These are phyloP conservation scores for Colletotrichum sp. DNA, from an alignment of 2,329 filamentous ascomycete species.

Conservation along the genomic window DNA sequence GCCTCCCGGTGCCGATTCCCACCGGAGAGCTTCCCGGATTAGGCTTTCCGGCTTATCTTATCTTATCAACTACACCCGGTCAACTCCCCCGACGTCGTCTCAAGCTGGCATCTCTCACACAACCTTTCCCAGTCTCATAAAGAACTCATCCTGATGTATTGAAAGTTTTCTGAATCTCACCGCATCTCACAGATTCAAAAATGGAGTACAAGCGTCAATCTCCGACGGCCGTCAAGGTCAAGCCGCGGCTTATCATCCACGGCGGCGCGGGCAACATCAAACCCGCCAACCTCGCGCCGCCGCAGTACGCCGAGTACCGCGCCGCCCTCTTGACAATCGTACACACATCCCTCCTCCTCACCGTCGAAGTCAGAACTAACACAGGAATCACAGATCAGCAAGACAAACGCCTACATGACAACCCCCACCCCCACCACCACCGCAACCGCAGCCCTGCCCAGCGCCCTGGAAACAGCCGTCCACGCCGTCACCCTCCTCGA, in stretches of 20 bases:
- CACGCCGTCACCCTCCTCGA: constrained; percentile 79
- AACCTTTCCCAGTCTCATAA: neutral
- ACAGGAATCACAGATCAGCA: constrained; percentile 40
- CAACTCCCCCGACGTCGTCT: neutral
- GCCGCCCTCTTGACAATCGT: constrained; percentile 67
- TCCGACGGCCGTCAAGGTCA: constrained; percentile 28
- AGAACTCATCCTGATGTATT: neutral
- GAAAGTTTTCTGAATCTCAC: neutral
- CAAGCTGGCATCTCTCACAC: neutral
- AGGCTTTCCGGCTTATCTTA: constrained; percentile 11
- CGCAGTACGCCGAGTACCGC: constrained; percentile 64
- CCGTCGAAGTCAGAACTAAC: neutral
- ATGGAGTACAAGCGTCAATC: constrained; percentile 47
- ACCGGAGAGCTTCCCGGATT: constrained; percentile 16
- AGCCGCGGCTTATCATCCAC: constrained; percentile 71
- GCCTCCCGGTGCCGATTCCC: neutral
- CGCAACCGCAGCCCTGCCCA: constrained; percentile 37
- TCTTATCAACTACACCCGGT: neutral
- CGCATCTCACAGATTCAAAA: neutral
- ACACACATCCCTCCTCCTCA: neutral
- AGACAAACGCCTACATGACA: constrained; percentile 52
- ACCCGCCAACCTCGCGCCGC: constrained; percentile 61
- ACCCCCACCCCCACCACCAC: constrained; percentile 25
- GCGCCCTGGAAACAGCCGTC: constrained; percentile 75
- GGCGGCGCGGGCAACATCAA: constrained; percentile 76